Conservation (phyloP, 208 protist species). For the Entamoeba moshkovskii region DNA sequence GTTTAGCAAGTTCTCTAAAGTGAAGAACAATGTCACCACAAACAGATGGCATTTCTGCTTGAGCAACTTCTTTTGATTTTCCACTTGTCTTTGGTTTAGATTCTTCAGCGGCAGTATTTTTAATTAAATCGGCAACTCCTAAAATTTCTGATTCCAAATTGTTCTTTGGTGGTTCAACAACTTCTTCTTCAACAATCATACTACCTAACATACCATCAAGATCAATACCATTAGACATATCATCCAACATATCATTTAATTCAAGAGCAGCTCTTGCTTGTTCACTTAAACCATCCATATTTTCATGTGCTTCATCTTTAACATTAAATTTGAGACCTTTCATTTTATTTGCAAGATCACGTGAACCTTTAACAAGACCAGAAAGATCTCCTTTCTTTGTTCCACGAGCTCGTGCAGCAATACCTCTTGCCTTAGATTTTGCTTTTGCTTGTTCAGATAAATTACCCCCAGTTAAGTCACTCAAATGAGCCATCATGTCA, state of each 20-base stretch:
- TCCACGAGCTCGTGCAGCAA: neutral
- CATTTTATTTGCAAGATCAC: neutral
- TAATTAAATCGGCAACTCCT: neutral
- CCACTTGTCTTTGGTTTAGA: neutral
- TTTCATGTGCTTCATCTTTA: neutral
- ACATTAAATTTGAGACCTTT: neutral
- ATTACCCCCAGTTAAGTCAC: neutral
- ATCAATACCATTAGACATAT: neutral
- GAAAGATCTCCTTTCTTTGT: neutral
- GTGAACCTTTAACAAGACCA: neutral
- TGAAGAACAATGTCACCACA: neutral
- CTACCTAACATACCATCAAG: neutral
- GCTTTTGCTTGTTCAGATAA: neutral
- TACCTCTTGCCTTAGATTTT: neutral
- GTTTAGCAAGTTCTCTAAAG: neutral
- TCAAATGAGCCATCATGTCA: neutral
- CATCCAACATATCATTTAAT: neutral
- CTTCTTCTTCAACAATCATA: neutral
- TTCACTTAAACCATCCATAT: neutral
- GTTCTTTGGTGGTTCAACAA: neutral
- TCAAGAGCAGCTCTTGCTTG: neutral
- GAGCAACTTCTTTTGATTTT: neutral
- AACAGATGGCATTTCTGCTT: neutral
- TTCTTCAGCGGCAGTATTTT: neutral
- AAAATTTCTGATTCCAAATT: neutral